Evolutionary conservation across 2,329 filamentous ascomycete genomes (phyloP).

Genomic region (Pseudocercospora fijiensis): DNA sequence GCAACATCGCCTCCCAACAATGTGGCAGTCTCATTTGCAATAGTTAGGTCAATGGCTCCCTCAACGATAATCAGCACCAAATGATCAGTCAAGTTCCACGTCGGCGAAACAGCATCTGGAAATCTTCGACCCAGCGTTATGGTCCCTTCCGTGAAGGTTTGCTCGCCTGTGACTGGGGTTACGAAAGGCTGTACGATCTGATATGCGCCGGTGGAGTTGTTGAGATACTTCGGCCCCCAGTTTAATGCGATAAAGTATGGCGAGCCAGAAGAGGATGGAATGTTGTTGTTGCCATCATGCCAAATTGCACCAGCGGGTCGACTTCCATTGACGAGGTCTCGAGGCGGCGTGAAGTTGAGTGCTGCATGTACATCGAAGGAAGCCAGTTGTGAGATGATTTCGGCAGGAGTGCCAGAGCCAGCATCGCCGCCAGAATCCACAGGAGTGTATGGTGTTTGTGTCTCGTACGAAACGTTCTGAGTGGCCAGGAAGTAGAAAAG

Average conservation of each 20-base stretch:
- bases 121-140: constrained; percentile 42
- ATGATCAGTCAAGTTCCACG: constrained; percentile 31
- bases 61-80: constrained; percentile 6
- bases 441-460: constrained; percentile 42
- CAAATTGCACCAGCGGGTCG: constrained; percentile 34
- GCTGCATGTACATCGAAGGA: constrained; percentile 48
- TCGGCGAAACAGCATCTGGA: constrained; percentile 25
- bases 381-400: constrained; percentile 42
- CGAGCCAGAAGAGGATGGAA: constrained; percentile 34
- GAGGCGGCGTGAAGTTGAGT: constrained; percentile 43
- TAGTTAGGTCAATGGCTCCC: constrained; percentile 3
- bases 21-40: constrained; percentile 5
- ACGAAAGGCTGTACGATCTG: constrained; percentile 49
- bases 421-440: constrained; percentile 35
- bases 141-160: constrained; percentile 48
- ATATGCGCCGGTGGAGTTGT: constrained; percentile 45
- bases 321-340: constrained; percentile 45
- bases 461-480: constrained; percentile 40
- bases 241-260: constrained; percentile 41
- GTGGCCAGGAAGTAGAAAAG: constrained; percentile 40
- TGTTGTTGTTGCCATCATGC: constrained; percentile 41
- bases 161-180: constrained; percentile 42
- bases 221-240: constrained; percentile 50
- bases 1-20: constrained; percentile 10
- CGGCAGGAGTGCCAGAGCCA: constrained; percentile 32